Conservation (phyloP, 495 filamentous ascomycete genomes). For the Endocarpon pusillum region DNA sequence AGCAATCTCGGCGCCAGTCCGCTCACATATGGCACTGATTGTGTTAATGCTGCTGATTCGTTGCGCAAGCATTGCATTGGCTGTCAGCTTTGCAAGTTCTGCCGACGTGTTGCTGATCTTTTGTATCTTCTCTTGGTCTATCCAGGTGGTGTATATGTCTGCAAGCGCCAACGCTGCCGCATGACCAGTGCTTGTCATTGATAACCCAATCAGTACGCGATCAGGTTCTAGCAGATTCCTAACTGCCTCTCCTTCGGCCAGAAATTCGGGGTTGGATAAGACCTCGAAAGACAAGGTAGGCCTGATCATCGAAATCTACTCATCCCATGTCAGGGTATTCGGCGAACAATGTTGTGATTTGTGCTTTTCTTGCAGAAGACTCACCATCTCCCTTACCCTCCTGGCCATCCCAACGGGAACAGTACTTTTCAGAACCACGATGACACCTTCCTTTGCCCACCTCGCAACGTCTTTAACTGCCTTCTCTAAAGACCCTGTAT, state of each 20-base stretch:
- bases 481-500: slow-evolving; percentile 56
- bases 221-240: slow-evolving; percentile 54
- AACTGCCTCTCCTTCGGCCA: slow-evolving; percentile 65
- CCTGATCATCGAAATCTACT: slow-evolving; percentile 29
- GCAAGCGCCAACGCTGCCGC: slow-evolving; percentile 45
- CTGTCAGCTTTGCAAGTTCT: slow-evolving; percentile 59
- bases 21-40: slow-evolving; percentile 59
- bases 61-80: slow-evolving; percentile 67
- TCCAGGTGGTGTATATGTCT: slow-evolving; percentile 54
- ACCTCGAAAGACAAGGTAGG: slow-evolving; percentile 54
- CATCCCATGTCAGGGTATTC: slow-evolving; percentile 6
- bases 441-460: slow-evolving; percentile 45
- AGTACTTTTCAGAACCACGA: slow-evolving; percentile 73
- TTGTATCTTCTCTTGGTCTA: slow-evolving; percentile 42
- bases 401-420: slow-evolving; percentile 67
- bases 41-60: slow-evolving; percentile 69
- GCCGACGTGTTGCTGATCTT: slow-evolving; percentile 61
- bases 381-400: slow-evolving; percentile 46
- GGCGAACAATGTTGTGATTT: slow-evolving; percentile 40
- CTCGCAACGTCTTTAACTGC: slow-evolving; percentile 50
- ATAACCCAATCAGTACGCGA: slow-evolving; percentile 60
- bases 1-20: slow-evolving; percentile 53
- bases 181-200: slow-evolving; percentile 34
- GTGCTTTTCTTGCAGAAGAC: slow-evolving; percentile 21
- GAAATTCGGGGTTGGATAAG: slow-evolving; percentile 71